Base-by-base conservation (phyloP, 768 basidiomycete genomes). In the Naematelia aurantialba region DNA sequence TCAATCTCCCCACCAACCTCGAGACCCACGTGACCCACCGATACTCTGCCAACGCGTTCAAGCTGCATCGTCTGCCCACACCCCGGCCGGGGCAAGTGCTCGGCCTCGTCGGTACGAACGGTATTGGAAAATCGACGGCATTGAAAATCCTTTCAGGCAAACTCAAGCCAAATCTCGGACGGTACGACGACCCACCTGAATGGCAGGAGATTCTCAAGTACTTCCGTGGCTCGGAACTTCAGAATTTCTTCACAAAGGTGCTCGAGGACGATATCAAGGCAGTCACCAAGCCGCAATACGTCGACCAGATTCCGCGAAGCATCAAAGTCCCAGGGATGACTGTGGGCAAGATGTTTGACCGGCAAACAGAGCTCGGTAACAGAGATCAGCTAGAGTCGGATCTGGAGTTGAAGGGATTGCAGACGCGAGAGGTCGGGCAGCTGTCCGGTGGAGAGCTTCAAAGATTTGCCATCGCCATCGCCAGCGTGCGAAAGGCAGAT, bases 211-310 rank as follows among this genome's bases (percentile, higher is more conserved):
- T 99, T 66, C 80, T 99, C 52, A 94, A 94, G 79, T 89, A 99
- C 76, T 99, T 97, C 83, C 87, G 96, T 63, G 96, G 96, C 53
- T 97, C 93, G 4, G 96, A 98, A 79, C 83, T 99, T 24, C 96
- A 99, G 76, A 99, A 99, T 76, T 99, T 98, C 81, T 99, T 99
- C 79, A 98, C 96, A 52, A 98, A 98, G 79, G 91, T 98, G 4
- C 83, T 99, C 19, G 96, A 98, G 78, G 96, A 99, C 79, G 92
- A 99, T 73, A 81, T 98, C 75, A 98, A 97, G 81, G 93, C 96
- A 1, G 84, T 99, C 62, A 98, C 98, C 78, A 99, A 99, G 79
- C 96, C 96, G 0, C 96, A 99, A 84, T 99, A 99, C 76, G 96
- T 99, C 65, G 96, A 99, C 76, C 93, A 98, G 77, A 97, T 99